Conservation (phyloP, 2,329 filamentous ascomycete species). For the Chrysosporium queenslandicum region DNA sequence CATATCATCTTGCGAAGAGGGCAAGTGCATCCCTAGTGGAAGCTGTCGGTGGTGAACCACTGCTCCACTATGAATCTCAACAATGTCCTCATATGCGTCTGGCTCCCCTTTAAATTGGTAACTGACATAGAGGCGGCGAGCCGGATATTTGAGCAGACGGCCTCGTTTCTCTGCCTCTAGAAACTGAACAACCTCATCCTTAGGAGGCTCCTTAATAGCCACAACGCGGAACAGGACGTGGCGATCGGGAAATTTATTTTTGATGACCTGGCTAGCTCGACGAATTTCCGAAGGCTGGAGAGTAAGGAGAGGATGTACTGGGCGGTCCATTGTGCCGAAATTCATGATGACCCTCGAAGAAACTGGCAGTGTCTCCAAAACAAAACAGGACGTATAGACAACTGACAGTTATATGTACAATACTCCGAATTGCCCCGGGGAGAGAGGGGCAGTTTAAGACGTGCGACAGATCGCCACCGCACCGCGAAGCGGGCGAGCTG, state of each 20-base stretch:
- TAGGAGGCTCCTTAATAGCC: slow-evolving; percentile 6
- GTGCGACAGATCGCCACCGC: background rate
- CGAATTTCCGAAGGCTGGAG: slow-evolving; percentile 4
- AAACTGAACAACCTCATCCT: background rate
- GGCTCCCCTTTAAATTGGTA: slow-evolving; percentile 6
- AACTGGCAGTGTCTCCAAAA: background rate
- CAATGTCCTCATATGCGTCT: slow-evolving; percentile 4
- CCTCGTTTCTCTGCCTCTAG: slow-evolving; percentile 5
- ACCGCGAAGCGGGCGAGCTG: background rate
- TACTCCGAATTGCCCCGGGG: background rate
- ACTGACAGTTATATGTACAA: background rate
- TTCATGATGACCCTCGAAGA: background rate
- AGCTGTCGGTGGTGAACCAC: slow-evolving; percentile 1
- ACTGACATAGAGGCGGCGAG: slow-evolving; percentile 4
- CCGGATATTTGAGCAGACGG: background rate
- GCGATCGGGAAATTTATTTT: background rate
- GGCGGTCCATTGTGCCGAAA: background rate
- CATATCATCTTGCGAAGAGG: slow-evolving; percentile 6
- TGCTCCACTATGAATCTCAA: background rate
- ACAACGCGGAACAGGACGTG: background rate
- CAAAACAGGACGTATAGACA: background rate
- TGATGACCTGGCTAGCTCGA: slow-evolving; percentile 3
- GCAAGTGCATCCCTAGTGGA: slow-evolving; percentile 2
- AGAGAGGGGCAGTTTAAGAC: background rate
- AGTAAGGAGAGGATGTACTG: slow-evolving; percentile 5